These are phyloP conservation scores for Blastobotrys ciferrii DNA, from an alignment of 1,139 yeast species.

Conservation along the genomic window DNA sequence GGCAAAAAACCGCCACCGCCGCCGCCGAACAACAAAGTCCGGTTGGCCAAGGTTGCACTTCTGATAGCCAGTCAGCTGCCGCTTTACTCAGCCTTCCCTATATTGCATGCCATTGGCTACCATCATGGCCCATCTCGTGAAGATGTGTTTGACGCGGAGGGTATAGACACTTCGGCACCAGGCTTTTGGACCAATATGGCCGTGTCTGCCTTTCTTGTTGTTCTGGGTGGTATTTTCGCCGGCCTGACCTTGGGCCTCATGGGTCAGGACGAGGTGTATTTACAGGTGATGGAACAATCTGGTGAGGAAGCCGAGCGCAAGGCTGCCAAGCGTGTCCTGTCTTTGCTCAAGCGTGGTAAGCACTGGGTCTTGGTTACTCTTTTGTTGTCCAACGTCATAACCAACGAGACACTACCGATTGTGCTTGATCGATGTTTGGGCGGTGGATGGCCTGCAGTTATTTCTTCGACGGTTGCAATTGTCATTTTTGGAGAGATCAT, in stretches of 20 bases:
- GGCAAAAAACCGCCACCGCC: not conserved
- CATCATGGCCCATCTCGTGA: not conserved
- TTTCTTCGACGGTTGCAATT: slow-evolving; percentile 85
- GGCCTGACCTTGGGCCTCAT: slow-evolving; percentile 90
- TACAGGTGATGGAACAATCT: slow-evolving; percentile 45
- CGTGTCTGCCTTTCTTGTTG: slow-evolving; percentile 65
- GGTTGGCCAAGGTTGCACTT: slow-evolving; percentile 4
- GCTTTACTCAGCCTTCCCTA: slow-evolving; percentile 1
- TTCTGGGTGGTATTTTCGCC: slow-evolving; percentile 94
- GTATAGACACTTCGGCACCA: slow-evolving; percentile 3
- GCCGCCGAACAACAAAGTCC: not conserved
- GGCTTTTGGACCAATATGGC: slow-evolving; percentile 55
- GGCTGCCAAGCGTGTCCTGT: slow-evolving; percentile 72
- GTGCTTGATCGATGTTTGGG: slow-evolving; percentile 90
- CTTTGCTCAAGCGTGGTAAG: slow-evolving; percentile 75
- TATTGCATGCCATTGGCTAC: slow-evolving; percentile 7
- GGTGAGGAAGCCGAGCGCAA: slow-evolving; percentile 58
- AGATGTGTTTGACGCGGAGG: not conserved
- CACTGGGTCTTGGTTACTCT: slow-evolving; percentile 98
- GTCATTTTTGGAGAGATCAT: slow-evolving; percentile 96
- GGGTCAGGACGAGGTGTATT: slow-evolving; percentile 96
- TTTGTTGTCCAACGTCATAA: slow-evolving; percentile 76
- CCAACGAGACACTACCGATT: slow-evolving; percentile 93
- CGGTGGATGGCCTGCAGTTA: slow-evolving; percentile 98
- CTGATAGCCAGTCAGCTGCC: slow-evolving; percentile 1